Conservation (phyloP, 495 filamentous ascomycete genomes). For the Staphylotrichum longicolle region DNA sequence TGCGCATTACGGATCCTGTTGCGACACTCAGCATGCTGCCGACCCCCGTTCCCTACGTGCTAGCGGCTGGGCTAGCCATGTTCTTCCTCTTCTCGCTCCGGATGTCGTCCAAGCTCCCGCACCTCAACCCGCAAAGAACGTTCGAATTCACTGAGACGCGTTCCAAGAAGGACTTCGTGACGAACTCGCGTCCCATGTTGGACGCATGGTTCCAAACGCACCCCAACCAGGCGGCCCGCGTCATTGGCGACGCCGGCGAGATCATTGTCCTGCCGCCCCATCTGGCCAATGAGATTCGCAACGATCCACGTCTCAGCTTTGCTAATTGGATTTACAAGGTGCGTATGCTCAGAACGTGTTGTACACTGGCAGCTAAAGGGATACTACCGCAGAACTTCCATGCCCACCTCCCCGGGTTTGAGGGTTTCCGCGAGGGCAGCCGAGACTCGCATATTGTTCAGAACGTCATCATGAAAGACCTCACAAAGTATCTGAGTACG, state of each 20-base stretch:
- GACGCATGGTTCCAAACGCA: slow-evolving; percentile 20
- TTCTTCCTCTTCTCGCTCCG: neutral
- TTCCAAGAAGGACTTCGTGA: slow-evolving; percentile 21
- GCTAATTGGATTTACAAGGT: slow-evolving; percentile 40
- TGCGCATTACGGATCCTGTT: neutral
- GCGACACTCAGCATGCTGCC: neutral
- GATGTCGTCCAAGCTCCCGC: slow-evolving; percentile 4
- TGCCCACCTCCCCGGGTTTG: slow-evolving; percentile 47
- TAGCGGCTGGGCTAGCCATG: neutral
- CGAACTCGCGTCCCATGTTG: slow-evolving; percentile 14
- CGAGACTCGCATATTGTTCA: slow-evolving; percentile 33
- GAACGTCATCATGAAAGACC: slow-evolving; percentile 44
- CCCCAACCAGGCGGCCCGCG: slow-evolving; percentile 28
- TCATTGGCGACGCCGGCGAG: slow-evolving; percentile 32
- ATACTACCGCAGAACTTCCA: slow-evolving; percentile 40
- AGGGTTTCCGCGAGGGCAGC: slow-evolving; percentile 37
- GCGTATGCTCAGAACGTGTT: neutral
- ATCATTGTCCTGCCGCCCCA: slow-evolving; percentile 45
- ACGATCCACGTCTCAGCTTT: slow-evolving; percentile 39
- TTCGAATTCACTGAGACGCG: slow-evolving; percentile 23
- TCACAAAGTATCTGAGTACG: slow-evolving; percentile 48
- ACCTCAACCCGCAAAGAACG: slow-evolving; percentile 21
- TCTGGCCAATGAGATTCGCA: slow-evolving; percentile 50
- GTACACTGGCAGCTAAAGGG: neutral
- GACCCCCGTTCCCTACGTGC: neutral